Base-by-base conservation (phyloP, 2,329 filamentous ascomycete genomes). In the Rhytidhysteron rufulum region DNA sequence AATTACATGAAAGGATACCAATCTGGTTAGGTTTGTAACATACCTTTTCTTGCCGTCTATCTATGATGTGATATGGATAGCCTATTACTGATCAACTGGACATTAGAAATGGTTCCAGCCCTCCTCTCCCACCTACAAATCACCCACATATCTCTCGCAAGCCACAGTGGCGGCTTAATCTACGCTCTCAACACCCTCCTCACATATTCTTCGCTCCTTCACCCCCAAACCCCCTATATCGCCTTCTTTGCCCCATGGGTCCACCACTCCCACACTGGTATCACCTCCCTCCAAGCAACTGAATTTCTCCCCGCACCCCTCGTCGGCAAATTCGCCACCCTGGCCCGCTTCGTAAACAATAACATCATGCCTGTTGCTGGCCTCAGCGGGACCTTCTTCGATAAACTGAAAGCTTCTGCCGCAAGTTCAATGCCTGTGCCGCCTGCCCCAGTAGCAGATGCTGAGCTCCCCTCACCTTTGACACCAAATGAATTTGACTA, bases 171-270 rank as follows among this genome's bases (percentile, higher is more conserved):
- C 29, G 60, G 59, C 25, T 44, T 45, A 31, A 50, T 61, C 35
- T 62, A 61, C 45, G 45, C 51, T 11, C 36, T 62, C 31, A 60
- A 62, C 40, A 55, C 54, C 3, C 31, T 58, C 13, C 49, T 60
- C 17, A 49, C 46, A 6, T 52, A 58, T 32, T 55, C 57, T 7
- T 40, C 54, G 31, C 36, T 63, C 10, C 36, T 62, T 19, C 51
- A 58, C 33, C 58, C 57, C 5, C 32, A 38, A 3, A 48, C 39
- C 18, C 57, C 58, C 3, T 61, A 60, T 29, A 37, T 58, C 17
- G 49, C 50, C 40, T 55, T 60, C 44, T 61, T 60, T 39, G 57
- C 57, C 7, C 60, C 57, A 2, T 60, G 57, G 56, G 55, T 62
- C 7, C 58, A 62, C 37, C 53, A 48, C 7, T 53, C 53, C 2